phyloP scores from a whole-genome alignment of 305 asterid species.

The Fraxinus sp. region DNA sequence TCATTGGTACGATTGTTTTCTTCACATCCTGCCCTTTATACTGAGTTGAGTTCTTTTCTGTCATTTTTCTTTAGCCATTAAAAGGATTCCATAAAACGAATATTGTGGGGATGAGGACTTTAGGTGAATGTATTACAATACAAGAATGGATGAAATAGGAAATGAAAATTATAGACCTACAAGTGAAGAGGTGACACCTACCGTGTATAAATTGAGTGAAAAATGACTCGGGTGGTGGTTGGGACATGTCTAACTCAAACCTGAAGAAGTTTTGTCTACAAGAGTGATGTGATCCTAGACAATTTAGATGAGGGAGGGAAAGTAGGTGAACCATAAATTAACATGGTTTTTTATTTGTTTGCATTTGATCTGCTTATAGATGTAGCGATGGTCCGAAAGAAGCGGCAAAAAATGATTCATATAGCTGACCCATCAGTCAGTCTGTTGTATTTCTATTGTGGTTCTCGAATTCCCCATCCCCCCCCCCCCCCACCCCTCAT shows the following conservation, averaged over 20 bases:
- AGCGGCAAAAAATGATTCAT: background rate
- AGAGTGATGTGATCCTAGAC: background rate
- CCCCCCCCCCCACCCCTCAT: background rate
- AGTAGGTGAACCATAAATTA: background rate
- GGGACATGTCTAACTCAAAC: background rate
- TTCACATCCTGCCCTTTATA: background rate
- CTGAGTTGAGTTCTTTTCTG: background rate
- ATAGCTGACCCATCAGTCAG: background rate
- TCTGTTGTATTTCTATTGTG: background rate
- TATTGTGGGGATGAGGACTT: background rate
- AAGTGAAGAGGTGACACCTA: background rate
- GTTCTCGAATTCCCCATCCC: background rate
- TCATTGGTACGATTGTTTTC: conserved; percentile 9
- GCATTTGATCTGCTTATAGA: background rate
- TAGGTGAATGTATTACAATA: background rate
- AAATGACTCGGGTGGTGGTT: background rate
- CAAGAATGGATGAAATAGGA: background rate
- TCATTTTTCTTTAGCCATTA: background rate
- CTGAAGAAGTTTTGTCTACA: background rate
- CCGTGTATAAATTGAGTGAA: background rate
- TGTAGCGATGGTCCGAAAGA: background rate
- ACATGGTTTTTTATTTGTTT: background rate
- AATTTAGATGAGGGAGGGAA: background rate
- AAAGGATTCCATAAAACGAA: background rate
- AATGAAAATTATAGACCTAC: background rate